Base-by-base conservation (phyloP, 2,329 filamentous ascomycete genomes). In the Colletotrichum zoysiae region DNA sequence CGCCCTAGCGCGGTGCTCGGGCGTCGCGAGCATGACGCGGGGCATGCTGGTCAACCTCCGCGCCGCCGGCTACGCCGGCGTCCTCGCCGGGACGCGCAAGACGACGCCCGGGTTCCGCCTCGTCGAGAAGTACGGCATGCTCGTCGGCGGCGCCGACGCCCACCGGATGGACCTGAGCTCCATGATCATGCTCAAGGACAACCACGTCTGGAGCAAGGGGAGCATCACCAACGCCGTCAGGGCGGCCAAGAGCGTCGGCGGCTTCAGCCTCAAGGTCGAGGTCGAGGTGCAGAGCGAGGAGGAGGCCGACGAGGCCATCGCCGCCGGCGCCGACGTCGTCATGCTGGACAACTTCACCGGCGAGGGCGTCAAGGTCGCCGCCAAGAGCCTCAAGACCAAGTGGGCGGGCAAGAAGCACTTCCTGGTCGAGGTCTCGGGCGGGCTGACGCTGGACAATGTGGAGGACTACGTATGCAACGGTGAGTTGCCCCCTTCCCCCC, bases 161-260 rank as follows among this genome's bases (percentile, higher is more conserved):
- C 96, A 99, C 82, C 87, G 96, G 42, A 94, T 97, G 83, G 96
- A 99, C 81, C 86, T 99, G 68, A 93, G 91, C 80, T 89, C 92
- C 75, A 98, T 99, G 96, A 95, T 95, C 68, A 99, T 99, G 96
- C 87, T 99, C 75, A 99, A 99, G 85, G 96, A 99, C 83, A 99
- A 99, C 83, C 96, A 99, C 83, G 92, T 99, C 69, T 98, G 95
- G 92, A 94, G 94, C 74, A 92, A 93, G 65, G 92, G 92, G 35
- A 93, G 92, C 79, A 98, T 99, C 81, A 91, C 92, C 1, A 90
- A 93, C 30, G 96, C 96, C 7, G 95, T 99, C 33, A 85, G 86
- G 51, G 94, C 95, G 2, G 96, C 96, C 33, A 94, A 94, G 80
- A 87, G 91, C 14, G 94, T 92, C 0, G 95, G 91, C 11, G 96